These are phyloP conservation scores for Pythium rishiriense DNA, from an alignment of 352 stramenopile genomes.

Conservation along the genomic window DNA sequence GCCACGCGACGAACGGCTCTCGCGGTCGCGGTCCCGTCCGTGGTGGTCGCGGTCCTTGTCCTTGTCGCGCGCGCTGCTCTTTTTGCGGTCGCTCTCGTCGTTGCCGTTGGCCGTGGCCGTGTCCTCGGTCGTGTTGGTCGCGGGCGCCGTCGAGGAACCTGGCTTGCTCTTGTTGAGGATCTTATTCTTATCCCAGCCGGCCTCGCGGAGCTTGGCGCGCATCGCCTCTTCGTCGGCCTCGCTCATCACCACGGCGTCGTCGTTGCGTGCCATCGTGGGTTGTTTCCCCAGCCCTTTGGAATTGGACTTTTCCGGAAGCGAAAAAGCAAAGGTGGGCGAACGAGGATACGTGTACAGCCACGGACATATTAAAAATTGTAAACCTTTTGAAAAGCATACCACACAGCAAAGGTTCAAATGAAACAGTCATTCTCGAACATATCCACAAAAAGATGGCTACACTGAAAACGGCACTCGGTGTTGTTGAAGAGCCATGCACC, in stretches of 20 bases:
- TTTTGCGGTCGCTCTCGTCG: constrained; percentile 18
- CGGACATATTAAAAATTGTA: constrained; percentile 12
- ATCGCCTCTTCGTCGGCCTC: constrained; percentile 66
- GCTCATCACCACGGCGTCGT: constrained; percentile 24
- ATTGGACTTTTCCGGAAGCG: neutral
- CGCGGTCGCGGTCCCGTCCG: constrained; percentile 14
- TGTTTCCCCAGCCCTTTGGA: neutral
- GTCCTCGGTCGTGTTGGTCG: neutral
- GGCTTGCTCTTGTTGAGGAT: constrained; percentile 22
- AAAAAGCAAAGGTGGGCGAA: neutral
- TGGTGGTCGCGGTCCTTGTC: constrained; percentile 18
- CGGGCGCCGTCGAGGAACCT: neutral
- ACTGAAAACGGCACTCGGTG: neutral
- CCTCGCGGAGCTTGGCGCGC: constrained; percentile 67
- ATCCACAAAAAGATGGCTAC: constrained; percentile 1
- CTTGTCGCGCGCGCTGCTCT: constrained; percentile 16
- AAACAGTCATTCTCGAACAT: neutral
- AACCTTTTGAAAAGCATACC: too few relatives aligned
- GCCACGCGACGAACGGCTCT: constrained; percentile 13
- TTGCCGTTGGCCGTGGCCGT: constrained; percentile 7
- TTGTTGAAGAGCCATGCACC: neutral
- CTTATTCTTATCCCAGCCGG: constrained; percentile 67
- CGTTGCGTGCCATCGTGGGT: constrained; percentile 10
- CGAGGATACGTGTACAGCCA: neutral
- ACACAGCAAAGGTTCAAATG: neutral